Conservation (phyloP, 805 yeast genomes). For the Maudiozyma bulderi region DNA sequence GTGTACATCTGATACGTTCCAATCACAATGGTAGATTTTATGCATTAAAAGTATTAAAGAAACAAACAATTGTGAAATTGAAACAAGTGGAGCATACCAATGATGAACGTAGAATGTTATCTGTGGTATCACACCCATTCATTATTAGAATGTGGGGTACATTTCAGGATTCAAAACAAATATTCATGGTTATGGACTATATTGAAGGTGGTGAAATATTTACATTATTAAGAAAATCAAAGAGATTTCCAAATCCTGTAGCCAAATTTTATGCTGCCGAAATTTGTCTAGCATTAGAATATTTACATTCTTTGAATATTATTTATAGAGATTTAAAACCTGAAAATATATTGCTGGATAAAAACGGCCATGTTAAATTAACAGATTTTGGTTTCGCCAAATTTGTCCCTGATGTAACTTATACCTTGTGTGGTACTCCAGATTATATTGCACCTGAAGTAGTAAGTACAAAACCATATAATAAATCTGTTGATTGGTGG, state of each 20-base stretch:
- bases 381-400: constrained; percentile 95
- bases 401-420: constrained; percentile 83
- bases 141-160: constrained; percentile 95
- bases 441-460: constrained; percentile 97
- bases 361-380: constrained; percentile 82
- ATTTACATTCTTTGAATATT: constrained; percentile 74
- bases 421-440: constrained; percentile 92
- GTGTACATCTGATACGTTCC: constrained; percentile 82
- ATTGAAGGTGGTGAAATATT: constrained; percentile 94
- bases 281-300: constrained; percentile 75
- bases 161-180: constrained; percentile 73
- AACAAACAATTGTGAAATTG: constrained; percentile 80
- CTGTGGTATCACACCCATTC: constrained; percentile 82
- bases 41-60: constrained; percentile 86
- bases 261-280: constrained; percentile 96
- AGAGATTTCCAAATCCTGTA: constrained; percentile 88
- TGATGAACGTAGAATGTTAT: constrained; percentile 85
- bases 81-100: constrained; percentile 94
- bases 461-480: constrained; percentile 85
- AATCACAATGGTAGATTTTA: constrained; percentile 86
- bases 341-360: constrained; percentile 79
- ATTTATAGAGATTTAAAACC: constrained; percentile 90
- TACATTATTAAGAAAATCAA: constrained; percentile 74
- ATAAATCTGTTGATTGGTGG: constrained; percentile 97
- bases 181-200: constrained; percentile 94